Evolutionary conservation across 352 stramenopile genomes (phyloP), one percentile per base, ranked within the genome.

Genomic region (Thalassiosira hispida): DNA sequence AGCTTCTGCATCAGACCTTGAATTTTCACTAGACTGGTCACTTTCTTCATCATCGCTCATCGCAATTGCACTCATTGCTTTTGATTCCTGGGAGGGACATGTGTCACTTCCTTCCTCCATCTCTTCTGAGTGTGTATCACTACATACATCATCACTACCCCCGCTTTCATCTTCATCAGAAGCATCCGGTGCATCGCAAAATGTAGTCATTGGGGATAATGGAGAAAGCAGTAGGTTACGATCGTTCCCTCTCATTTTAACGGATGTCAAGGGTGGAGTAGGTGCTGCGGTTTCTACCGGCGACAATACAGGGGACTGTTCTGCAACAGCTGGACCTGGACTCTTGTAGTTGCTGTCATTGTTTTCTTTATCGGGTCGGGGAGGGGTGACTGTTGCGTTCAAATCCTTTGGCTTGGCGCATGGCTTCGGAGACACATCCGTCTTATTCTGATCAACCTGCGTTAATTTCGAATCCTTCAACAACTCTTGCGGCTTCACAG

Each of bases 191-290:
- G 27, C n/a, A 46, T 35, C 52, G 33, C 14, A 35, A 68, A 31
- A 40, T 18, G 35, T 5, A 44, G 49, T 61, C 23, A 44, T 23
- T 29, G 44, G 20, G n/a, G 67, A 69, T 33, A 62, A 42, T 42
- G 56, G 29, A 47, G 67, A 68, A 25, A 67, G 44, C 20, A 75
- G 47, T 59, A 33, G 27, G 12, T 65, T 53, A 57, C 44, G 40
- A 22, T 72, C 18, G 14, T 46, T 42, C 18, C 23, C 11, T 6
- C 53, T 80, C 53, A 81, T 66, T 71, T 81, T 81, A n/a, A 81
- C 46, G 4, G 73, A 81, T 60, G 73, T 70, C 14, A 74, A 33
- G 18, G 73, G 73, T 23, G 63, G 63, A 40, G 73, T 47, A 33
- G 55, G 31, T 35, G 65, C 29, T 20, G 22, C 18, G 40, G 16